phyloP scores from a whole-genome alignment of 176 grass and related monocot genomes.

The Oryza glaberrima region DNA sequence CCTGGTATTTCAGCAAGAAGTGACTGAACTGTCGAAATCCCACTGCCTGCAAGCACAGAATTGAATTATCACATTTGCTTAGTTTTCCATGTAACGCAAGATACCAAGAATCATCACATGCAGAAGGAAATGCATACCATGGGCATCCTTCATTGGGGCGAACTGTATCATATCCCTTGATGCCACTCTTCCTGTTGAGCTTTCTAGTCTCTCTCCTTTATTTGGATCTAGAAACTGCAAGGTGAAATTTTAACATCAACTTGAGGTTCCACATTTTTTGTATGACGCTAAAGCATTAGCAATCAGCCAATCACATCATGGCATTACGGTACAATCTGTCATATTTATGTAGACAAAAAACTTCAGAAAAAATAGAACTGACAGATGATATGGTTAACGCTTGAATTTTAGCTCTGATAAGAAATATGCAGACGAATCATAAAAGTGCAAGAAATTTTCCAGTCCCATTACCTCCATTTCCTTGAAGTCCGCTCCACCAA shows the following conservation, averaged over 20 bases:
- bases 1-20: constrained; percentile 97
- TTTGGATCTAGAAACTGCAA: constrained; percentile 92
- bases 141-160: constrained; percentile 75
- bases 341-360: not conserved
- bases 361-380: constrained; percentile 4
- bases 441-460: constrained; percentile 1
- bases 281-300: constrained; percentile 31
- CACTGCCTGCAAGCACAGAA: constrained; percentile 55
- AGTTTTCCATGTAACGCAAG: constrained; percentile 7
- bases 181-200: constrained; percentile 78
- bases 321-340: not conserved
- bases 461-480: constrained; percentile 87
- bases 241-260: constrained; percentile 31
- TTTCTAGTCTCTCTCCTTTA: constrained; percentile 92
- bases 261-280: constrained; percentile 6
- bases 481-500: constrained; percentile 95
- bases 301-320: constrained; percentile 15
- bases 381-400: not conserved
- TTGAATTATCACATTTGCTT: constrained; percentile 20
- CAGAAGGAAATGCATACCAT: constrained; percentile 56
- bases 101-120: not conserved
- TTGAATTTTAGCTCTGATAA: not conserved
- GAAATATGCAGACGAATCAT: constrained; percentile 24
- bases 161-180: constrained; percentile 97
- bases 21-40: constrained; percentile 73